These are phyloP conservation scores for Nicotiana tabacum DNA, from an alignment of 257 asterid genomes.

Conservation along the genomic window DNA sequence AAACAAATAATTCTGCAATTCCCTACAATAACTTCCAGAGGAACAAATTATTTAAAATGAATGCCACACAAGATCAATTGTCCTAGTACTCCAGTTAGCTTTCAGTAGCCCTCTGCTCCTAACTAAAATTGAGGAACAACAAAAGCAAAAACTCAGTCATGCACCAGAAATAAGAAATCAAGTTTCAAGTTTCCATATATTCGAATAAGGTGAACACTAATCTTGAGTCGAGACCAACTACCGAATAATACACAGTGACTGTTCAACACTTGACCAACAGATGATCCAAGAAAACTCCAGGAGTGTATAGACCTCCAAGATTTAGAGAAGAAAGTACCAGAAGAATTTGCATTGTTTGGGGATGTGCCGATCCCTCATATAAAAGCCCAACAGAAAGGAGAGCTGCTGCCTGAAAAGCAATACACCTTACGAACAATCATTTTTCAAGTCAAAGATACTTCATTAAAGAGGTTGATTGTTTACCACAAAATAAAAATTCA, in stretches of 20 bases:
- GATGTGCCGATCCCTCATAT: slow-evolving; percentile 96
- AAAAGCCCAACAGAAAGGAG: slow-evolving; percentile 88
- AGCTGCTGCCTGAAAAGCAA: slow-evolving; percentile 70
- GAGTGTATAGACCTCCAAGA: neutral
- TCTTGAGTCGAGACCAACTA: neutral
- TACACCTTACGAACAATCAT: neutral
- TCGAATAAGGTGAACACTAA: neutral
- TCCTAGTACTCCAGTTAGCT: neutral
- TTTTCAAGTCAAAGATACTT: slow-evolving; percentile 10
- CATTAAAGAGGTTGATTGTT: slow-evolving; percentile 6
- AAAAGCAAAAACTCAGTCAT: neutral
- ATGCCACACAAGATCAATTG: neutral
- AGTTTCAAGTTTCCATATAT: neutral
- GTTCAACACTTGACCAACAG: neutral
- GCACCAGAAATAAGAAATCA: neutral
- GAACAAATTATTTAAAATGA: neutral
- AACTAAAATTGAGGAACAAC: neutral
- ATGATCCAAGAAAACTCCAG: slow-evolving; percentile 9
- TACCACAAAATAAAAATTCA: neutral
- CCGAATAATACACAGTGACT: neutral
- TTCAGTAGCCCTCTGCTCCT: neutral
- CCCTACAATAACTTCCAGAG: neutral
- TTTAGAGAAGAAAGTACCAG: slow-evolving; percentile 50
- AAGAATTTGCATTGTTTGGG: slow-evolving; percentile 94
- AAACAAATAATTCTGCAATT: neutral